A percentile compares a stretch with the other conserved stretches of the same genome.
These are phyloP conservation scores for Dictyophora rubrovolvata DNA, from an alignment of 768 basidiomycete species.

Conservation along the genomic window DNA sequence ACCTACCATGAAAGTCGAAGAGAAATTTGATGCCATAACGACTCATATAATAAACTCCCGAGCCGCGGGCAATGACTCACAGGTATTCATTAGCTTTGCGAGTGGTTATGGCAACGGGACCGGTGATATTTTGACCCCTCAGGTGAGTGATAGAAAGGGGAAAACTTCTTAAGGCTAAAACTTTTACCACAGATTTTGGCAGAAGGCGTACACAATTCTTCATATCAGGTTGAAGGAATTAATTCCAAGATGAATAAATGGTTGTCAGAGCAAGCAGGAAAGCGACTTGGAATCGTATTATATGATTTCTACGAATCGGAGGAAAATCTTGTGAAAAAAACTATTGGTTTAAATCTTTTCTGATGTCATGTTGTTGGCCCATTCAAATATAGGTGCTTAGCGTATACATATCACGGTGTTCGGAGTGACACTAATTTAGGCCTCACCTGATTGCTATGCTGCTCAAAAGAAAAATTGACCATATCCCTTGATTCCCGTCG, in stretches of 20 bases:
- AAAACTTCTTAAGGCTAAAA: no score
- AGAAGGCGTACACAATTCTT: conserved; percentile 1
- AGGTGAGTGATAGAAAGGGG: not conserved
- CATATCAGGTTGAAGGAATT: conserved; percentile 1
- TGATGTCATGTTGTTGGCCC: not conserved
- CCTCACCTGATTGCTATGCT: no score
- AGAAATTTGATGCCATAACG: conserved; percentile 10
- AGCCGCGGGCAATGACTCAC: not conserved
- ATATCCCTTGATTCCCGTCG: no score
- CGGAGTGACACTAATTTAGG: no score
- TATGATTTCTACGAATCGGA: conserved; percentile 10
- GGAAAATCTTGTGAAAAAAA: conserved; percentile 1
- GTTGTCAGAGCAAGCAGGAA: not conserved
- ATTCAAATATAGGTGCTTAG: no score
- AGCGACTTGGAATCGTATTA: conserved; percentile 10
- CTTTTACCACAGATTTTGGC: not conserved
- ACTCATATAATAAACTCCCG: conserved; percentile 4
- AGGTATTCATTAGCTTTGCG: conserved; percentile 9
- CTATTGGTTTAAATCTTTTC: not conserved
- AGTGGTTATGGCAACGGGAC: conserved; percentile 8
- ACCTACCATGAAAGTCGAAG: conserved; percentile 1
- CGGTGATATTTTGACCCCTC: conserved; percentile 5
- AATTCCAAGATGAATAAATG: conserved; percentile 7
- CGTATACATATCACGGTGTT: no score
- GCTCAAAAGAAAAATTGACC: no score